Evolutionary conservation across 2,329 filamentous ascomycete species (phyloP).

Genomic region (Truncatella angustata): DNA sequence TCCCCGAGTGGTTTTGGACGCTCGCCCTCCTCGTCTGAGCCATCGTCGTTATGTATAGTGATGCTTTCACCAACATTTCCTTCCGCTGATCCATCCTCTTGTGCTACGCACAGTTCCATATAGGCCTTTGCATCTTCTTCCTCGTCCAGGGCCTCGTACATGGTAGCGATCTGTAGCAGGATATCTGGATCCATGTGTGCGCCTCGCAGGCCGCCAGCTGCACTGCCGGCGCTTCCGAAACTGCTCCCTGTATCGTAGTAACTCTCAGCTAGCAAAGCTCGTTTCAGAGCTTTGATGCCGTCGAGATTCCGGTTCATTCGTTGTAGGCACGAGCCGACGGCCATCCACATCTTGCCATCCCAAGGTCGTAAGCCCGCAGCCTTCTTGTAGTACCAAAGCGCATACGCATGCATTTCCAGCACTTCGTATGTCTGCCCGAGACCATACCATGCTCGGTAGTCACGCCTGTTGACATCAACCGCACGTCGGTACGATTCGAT

Average conservation of each 20-base stretch:
- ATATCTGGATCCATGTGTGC: conserved; percentile 83
- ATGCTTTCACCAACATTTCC: conserved; percentile 46
- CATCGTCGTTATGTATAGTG: conserved; percentile 52
- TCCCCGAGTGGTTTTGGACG: conserved; percentile 27
- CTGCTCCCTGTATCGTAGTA: conserved; percentile 71
- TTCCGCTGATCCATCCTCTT: conserved; percentile 71
- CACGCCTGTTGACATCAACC: conserved; percentile 91
- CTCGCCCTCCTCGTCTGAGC: conserved; percentile 37
- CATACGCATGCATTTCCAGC: conserved; percentile 96
- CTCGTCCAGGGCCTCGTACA: conserved; percentile 81
- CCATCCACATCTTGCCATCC: conserved; percentile 99
- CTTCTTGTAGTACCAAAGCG: conserved; percentile 95
- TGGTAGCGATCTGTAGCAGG: conserved; percentile 80
- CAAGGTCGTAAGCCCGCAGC: conserved; percentile 90
- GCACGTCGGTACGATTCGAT: conserved; percentile 96
- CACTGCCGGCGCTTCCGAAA: conserved; percentile 45
- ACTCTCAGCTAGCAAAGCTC: conserved; percentile 82
- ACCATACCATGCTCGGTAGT: conserved; percentile 98
- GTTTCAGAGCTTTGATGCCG: conserved; percentile 92
- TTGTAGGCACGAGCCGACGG: conserved; percentile 86
- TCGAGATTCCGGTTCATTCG: conserved; percentile 86
- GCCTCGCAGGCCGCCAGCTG: conserved; percentile 45
- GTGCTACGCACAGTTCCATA: conserved; percentile 93
- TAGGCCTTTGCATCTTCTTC: conserved; percentile 82
- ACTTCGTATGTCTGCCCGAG: conserved; percentile 96